Percentiles rank a stretch among this genome's conserved stretches.
These are phyloP conservation scores for Podila epigama DNA, from an alignment of 192 early-diverging fungal species.

Conservation along the genomic window DNA sequence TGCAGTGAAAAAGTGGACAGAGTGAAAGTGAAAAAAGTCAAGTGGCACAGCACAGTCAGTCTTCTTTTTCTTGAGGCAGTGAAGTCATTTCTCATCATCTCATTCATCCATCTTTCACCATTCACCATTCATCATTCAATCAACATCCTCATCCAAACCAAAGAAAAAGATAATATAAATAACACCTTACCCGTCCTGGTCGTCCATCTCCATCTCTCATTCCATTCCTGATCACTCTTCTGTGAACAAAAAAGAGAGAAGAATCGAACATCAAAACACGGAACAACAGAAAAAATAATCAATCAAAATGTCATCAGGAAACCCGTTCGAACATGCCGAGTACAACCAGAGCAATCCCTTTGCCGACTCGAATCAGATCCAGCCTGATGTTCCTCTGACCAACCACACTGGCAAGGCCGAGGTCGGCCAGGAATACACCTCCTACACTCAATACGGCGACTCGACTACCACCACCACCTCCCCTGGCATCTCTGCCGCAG, in stretches of 20 bases:
- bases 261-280: background rate
- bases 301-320: conserved; percentile 18
- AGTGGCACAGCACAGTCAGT: too few species aligned
- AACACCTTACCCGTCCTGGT: background rate
- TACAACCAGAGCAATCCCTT: conserved; percentile 60
- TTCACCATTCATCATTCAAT: too few species aligned
- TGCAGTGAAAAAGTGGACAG: too few species aligned
- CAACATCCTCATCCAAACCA: too few species aligned
- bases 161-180: too few species aligned
- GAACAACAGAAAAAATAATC: conserved; percentile 2
- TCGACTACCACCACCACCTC: conserved; percentile 24
- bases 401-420: conserved; percentile 20
- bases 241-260: too few species aligned
- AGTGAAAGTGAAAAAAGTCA: too few species aligned
- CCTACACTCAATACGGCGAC: conserved; percentile 43
- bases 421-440: conserved; percentile 40
- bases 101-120: too few species aligned
- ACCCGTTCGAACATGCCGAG: conserved; percentile 50
- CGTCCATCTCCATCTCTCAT: background rate
- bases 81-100: too few species aligned
- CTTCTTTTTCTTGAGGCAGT: too few species aligned
- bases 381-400: conserved; percentile 47
- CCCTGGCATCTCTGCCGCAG: conserved; percentile 5
- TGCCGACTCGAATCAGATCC: conserved; percentile 55
- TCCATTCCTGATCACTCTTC: too few species aligned